phyloP scores from a whole-genome alignment of 2,329 filamentous ascomycete genomes.

The Aphanocladium album region DNA sequence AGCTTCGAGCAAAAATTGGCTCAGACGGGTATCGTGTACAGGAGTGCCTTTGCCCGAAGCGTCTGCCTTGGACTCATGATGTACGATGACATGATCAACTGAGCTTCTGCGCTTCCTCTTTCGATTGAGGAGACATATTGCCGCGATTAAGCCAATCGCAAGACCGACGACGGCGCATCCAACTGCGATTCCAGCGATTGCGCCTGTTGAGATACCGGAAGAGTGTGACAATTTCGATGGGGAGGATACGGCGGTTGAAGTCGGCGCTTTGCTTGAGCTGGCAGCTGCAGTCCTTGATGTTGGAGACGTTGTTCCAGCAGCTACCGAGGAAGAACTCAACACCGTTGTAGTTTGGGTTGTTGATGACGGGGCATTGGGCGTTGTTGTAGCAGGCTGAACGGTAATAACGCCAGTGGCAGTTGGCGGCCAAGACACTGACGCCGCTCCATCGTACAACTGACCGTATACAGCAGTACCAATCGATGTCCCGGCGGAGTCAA shows the following conservation, averaged over 20 bases:
- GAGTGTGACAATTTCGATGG: not conserved
- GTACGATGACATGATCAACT: not conserved
- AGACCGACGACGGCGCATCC: conserved; percentile 26
- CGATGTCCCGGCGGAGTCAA: too few relatives aligned
- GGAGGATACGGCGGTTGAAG: not conserved
- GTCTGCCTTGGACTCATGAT: conserved; percentile 8
- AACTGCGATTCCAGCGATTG: conserved; percentile 25
- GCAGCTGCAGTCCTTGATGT: not conserved
- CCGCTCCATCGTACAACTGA: not conserved
- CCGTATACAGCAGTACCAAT: not conserved
- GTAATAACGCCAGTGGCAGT: not conserved
- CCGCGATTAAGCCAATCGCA: conserved; percentile 21
- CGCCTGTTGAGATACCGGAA: conserved; percentile 15
- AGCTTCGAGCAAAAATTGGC: conserved; percentile 32
- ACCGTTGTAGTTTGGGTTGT: not conserved
- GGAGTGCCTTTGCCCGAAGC: conserved; percentile 9
- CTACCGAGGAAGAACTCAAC: not conserved
- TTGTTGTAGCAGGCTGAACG: not conserved
- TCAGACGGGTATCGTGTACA: conserved; percentile 23
- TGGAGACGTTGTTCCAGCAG: not conserved
- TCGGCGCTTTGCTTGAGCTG: not conserved
- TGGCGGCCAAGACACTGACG: not conserved
- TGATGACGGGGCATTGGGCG: not conserved
- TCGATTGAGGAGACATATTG: conserved; percentile 24
- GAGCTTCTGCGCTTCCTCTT: conserved; percentile 8